Evolutionary conservation across 306 rosid genomes (phyloP).

Genomic region (Lathyrus tuberosus): DNA sequence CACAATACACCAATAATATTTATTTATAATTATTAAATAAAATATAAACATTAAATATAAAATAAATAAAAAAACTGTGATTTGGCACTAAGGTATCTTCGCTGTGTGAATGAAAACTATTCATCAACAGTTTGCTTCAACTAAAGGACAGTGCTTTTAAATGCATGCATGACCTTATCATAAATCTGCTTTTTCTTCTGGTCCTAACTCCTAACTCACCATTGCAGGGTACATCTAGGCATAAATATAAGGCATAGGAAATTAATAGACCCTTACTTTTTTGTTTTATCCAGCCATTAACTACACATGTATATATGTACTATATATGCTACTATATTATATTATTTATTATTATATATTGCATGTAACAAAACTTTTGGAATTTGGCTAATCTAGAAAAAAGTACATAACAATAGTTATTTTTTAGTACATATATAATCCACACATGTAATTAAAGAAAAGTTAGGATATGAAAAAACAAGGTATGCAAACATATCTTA

Average conservation of each 20-base stretch:
- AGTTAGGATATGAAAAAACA: background rate
- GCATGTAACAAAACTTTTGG: constrained; percentile 3
- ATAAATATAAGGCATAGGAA: background rate
- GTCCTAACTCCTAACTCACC: constrained; percentile 6
- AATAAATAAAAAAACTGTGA: background rate
- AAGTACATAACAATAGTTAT: background rate
- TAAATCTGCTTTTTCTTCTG: background rate
- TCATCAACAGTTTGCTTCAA: constrained; percentile 35
- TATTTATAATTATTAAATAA: no score
- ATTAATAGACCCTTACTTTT: background rate
- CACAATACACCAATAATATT: background rate
- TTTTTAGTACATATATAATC: background rate
- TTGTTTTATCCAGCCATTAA: background rate
- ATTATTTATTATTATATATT: background rate
- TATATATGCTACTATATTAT: background rate
- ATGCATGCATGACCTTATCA: background rate
- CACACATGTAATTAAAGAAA: background rate
- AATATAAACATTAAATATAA: no score
- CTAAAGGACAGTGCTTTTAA: constrained; percentile 28
- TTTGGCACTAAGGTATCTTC: constrained; percentile 31
- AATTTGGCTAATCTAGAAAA: background rate
- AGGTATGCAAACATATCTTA: background rate
- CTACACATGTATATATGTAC: background rate
- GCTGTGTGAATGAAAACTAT: constrained; percentile 36
- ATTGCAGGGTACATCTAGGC: background rate